These are phyloP conservation scores for Microstroma glucosiphilum DNA, from an alignment of 1,284 basidiomycete species.

Conservation along the genomic window DNA sequence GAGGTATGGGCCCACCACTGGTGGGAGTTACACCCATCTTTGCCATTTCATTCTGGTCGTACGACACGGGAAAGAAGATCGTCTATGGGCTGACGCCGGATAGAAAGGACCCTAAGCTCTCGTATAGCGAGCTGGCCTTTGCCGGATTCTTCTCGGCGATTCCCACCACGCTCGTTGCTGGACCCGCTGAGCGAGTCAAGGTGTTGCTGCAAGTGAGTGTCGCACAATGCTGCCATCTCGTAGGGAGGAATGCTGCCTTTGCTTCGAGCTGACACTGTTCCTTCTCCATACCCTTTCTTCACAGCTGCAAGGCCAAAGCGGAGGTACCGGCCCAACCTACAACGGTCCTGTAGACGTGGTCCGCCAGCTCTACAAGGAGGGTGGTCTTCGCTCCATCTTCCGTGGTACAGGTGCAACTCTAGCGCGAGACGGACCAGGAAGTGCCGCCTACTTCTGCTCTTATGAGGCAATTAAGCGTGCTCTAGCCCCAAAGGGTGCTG, in stretches of 20 bases:
- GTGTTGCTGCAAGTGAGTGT: slow-evolving; percentile 75
- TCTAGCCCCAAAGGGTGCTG: slow-evolving; percentile 66
- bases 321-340: slow-evolving; percentile 64
- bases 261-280: neutral
- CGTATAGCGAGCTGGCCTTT: slow-evolving; percentile 75
- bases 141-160: slow-evolving; percentile 93
- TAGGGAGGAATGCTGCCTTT: neutral
- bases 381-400: slow-evolving; percentile 85
- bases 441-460: slow-evolving; percentile 93
- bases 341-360: slow-evolving; percentile 89
- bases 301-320: slow-evolving; percentile 80
- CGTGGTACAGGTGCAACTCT: slow-evolving; percentile 87
- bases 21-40: slow-evolving; percentile 98
- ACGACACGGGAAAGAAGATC: slow-evolving; percentile 85
- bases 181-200: slow-evolving; percentile 94
- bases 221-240: neutral
- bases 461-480: slow-evolving; percentile 89
- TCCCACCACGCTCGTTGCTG: slow-evolving; percentile 84
- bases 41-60: slow-evolving; percentile 97
- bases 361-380: slow-evolving; percentile 84
- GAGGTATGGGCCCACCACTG: slow-evolving; percentile 91
- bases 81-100: slow-evolving; percentile 64
- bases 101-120: slow-evolving; percentile 62
- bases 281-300: slow-evolving; percentile 13
- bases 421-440: slow-evolving; percentile 89